Evolutionary conservation across 148 eudicot species (phyloP).

Genomic region (Rhododendron molle): DNA sequence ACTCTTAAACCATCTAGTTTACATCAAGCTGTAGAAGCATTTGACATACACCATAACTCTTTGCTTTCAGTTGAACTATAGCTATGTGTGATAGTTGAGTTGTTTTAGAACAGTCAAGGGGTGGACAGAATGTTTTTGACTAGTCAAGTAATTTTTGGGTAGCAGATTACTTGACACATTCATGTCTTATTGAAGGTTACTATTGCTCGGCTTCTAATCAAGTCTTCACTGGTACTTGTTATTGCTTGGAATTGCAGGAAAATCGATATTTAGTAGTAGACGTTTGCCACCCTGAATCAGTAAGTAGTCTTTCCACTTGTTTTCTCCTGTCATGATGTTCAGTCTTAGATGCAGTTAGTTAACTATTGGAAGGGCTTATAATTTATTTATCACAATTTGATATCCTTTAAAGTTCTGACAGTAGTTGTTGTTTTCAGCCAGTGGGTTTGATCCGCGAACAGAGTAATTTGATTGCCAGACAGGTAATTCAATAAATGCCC

Average conservation of each 20-base stretch:
- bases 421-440: slow-evolving; percentile 48
- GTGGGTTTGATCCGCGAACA: slow-evolving; percentile 90
- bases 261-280: slow-evolving; percentile 85
- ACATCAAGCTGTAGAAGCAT: neutral
- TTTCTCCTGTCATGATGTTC: slow-evolving; percentile 11
- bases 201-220: slow-evolving; percentile 1
- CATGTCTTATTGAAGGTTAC: neutral
- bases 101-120: neutral
- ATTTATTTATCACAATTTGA: neutral
- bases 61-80: neutral
- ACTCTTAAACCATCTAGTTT: neutral
- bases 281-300: slow-evolving; percentile 73
- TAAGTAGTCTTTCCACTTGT: slow-evolving; percentile 31
- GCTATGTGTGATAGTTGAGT: neutral
- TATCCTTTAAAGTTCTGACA: slow-evolving; percentile 8
- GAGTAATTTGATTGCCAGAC: slow-evolving; percentile 79
- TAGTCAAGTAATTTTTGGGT: neutral
- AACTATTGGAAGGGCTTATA: neutral
- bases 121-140: neutral
- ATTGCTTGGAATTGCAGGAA: slow-evolving; percentile 54
- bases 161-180: neutral
- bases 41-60: neutral
- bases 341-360: neutral
- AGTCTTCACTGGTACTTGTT: neutral
- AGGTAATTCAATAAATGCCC: slow-evolving; percentile 42